Conservation (phyloP, 1,139 yeast species). For the Lodderomyces metapsilosis region DNA sequence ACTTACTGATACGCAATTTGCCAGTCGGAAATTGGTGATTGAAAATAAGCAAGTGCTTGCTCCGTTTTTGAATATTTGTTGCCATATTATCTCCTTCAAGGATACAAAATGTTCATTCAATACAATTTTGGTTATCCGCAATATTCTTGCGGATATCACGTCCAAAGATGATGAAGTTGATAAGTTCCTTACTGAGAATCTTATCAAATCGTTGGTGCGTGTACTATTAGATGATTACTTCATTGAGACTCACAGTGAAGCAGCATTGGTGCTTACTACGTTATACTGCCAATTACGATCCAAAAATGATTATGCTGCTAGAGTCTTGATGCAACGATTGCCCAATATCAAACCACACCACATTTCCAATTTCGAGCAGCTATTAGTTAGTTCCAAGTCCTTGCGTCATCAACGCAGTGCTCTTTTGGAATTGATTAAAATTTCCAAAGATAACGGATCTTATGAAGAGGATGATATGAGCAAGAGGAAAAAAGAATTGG, state of each 20-base stretch:
- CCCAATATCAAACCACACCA: slow-evolving; percentile 46
- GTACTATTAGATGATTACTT: slow-evolving; percentile 76
- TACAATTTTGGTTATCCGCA: slow-evolving; percentile 76
- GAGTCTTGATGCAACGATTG: slow-evolving; percentile 43
- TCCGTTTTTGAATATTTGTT: slow-evolving; percentile 72
- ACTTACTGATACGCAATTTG: slow-evolving; percentile 57
- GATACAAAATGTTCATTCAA: slow-evolving; percentile 93
- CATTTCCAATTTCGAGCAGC: slow-evolving; percentile 56
- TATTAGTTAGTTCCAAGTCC: slow-evolving; percentile 59
- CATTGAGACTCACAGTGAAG: slow-evolving; percentile 86
- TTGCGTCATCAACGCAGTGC: slow-evolving; percentile 74
- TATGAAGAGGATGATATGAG: slow-evolving; percentile 38
- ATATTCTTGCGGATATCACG: slow-evolving; percentile 64
- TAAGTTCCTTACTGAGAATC: slow-evolving; percentile 62
- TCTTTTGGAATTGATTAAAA: slow-evolving; percentile 61
- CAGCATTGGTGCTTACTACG: slow-evolving; percentile 81
- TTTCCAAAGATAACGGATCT: slow-evolving; percentile 33
- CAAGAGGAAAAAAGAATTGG: slow-evolving; percentile 51
- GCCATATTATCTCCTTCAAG: slow-evolving; percentile 75
- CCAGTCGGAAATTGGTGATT: slow-evolving; percentile 63
- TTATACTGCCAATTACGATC: slow-evolving; percentile 72
- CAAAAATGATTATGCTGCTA: slow-evolving; percentile 56
- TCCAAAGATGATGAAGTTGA: slow-evolving; percentile 77
- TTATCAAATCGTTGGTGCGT: slow-evolving; percentile 46
- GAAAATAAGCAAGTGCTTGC: slow-evolving; percentile 68